Evolutionary conservation across 2,329 filamentous ascomycete species (phyloP).

Genomic region (Exophiala xenobiotica): DNA sequence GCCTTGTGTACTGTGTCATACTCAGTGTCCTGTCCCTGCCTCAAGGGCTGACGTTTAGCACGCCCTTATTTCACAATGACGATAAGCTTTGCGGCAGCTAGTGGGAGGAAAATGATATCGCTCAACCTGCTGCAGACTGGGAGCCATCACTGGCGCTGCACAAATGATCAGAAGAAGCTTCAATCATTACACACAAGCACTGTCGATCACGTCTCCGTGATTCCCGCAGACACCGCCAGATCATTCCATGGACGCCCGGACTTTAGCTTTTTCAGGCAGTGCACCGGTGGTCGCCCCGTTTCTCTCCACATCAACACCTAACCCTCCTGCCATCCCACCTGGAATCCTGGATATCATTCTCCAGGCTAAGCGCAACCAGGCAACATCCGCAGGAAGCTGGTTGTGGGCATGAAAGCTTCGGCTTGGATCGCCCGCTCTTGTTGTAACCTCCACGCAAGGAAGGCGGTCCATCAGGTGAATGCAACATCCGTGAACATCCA

Average conservation of each 20-base stretch:
- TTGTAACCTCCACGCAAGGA: constrained; percentile 4
- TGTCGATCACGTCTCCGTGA: background rate
- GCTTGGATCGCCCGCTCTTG: background rate
- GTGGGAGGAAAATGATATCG: no score
- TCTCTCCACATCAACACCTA: background rate
- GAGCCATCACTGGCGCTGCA: background rate
- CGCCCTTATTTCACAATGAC: no score
- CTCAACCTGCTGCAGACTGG: no score
- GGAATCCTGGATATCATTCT: background rate
- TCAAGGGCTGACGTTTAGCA: no score
- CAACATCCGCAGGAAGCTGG: background rate
- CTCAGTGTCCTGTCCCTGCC: no score
- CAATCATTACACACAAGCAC: background rate
- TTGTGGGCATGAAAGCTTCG: background rate
- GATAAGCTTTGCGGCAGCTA: no score
- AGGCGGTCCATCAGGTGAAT: background rate
- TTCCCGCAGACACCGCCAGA: background rate
- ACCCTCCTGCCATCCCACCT: background rate
- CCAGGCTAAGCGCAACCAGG: background rate
- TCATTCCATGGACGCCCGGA: background rate
- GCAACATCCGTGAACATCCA: constrained; percentile 1
- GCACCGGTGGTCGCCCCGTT: constrained; percentile 2
- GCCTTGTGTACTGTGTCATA: no score
- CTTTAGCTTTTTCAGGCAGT: constrained; percentile 2
- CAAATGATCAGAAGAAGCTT: background rate